These are phyloP conservation scores for Prunus dulcis DNA, from an alignment of 306 rosid genomes.

Conservation along the genomic window DNA sequence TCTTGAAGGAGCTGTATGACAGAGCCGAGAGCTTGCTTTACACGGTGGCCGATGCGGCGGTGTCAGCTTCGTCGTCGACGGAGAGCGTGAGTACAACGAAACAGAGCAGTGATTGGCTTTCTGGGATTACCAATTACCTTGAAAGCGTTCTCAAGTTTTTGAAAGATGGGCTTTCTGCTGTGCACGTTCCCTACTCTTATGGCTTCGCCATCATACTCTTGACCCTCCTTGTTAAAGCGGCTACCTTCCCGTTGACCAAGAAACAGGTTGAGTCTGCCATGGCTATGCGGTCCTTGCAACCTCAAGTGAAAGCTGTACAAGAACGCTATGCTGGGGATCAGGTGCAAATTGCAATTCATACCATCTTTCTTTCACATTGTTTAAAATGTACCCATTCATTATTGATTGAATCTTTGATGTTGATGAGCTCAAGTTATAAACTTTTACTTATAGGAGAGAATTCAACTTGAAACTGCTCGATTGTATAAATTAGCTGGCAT, in stretches of 20 bases:
- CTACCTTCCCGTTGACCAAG: constrained; percentile 22
- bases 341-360: constrained; percentile 31
- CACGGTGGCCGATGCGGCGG: constrained; percentile 88
- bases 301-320: constrained; percentile 84
- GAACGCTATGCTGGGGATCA: constrained; percentile 84
- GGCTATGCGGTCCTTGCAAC: constrained; percentile 93
- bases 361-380: background rate
- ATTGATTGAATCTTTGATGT: background rate
- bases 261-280: constrained; percentile 83
- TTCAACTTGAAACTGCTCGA: constrained; percentile 90
- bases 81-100: constrained; percentile 46
- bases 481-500: constrained; percentile 85
- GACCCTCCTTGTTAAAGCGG: constrained; percentile 11
- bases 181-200: constrained; percentile 87
- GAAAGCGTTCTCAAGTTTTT: constrained; percentile 80
- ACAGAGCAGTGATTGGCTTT: constrained; percentile 80
- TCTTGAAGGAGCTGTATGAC: constrained; percentile 46
- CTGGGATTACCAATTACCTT: constrained; percentile 80
- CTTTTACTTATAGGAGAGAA: constrained; percentile 71
- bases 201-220: constrained; percentile 90
- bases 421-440: constrained; percentile 1
- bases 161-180: constrained; percentile 74
- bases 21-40: constrained; percentile 77
- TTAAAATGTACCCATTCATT: background rate
- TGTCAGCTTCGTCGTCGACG: constrained; percentile 43